phyloP scores from a whole-genome alignment of 441 rosid genomes.

The Populus tomentosa region DNA sequence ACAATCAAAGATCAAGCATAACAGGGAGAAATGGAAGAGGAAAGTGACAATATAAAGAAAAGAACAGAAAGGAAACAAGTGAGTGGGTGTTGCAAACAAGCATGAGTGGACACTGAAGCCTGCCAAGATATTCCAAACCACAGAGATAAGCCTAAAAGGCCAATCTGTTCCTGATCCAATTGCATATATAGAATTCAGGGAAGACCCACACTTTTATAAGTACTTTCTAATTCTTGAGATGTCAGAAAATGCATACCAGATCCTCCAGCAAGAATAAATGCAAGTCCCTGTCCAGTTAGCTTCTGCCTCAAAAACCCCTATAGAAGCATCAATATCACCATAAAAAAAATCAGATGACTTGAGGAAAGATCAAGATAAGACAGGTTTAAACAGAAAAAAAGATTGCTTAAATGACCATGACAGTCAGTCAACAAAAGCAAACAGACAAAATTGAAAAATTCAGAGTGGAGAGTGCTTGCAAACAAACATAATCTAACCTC shows the following conservation, averaged over 20 bases:
- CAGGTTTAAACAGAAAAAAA: not conserved
- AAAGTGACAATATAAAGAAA: not conserved
- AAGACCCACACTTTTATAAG: not conserved
- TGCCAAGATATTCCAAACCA: constrained; percentile 1
- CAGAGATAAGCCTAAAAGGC: not conserved
- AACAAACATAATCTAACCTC: constrained; percentile 52
- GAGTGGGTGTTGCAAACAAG: not conserved
- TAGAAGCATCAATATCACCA: constrained; percentile 16
- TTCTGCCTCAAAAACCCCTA: constrained; percentile 92
- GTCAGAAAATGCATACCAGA: constrained; percentile 57
- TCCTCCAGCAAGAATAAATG: constrained; percentile 92
- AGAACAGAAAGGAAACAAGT: constrained; percentile 1
- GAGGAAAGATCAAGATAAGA: constrained; percentile 1
- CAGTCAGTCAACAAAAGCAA: constrained; percentile 9
- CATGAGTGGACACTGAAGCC: not conserved
- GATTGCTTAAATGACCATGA: not conserved
- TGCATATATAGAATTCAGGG: not conserved
- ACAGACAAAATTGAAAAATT: not conserved
- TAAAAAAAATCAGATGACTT: constrained; percentile 11
- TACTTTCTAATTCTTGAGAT: not conserved
- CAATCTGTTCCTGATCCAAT: not conserved
- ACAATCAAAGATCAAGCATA: not conserved
- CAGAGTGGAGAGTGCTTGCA: not conserved
- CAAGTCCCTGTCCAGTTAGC: constrained; percentile 92
- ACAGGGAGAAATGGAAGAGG: not conserved